phyloP scores from a whole-genome alignment of 768 basidiomycete genomes.

The Trametopsis cervina region DNA sequence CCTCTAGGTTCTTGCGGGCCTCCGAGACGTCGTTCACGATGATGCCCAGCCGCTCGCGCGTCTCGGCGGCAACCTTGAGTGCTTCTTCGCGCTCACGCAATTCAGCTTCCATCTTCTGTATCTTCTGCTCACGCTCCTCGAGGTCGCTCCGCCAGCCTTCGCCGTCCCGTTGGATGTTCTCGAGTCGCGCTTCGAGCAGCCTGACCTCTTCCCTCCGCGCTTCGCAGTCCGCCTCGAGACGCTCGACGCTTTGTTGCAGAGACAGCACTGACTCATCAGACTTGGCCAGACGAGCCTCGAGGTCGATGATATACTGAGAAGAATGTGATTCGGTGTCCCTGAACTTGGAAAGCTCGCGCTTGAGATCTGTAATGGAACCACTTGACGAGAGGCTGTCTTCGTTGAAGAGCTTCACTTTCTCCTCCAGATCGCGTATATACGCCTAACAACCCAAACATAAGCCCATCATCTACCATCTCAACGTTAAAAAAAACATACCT shows the following conservation, averaged over 20 bases:
- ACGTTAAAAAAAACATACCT: conserved; percentile 45
- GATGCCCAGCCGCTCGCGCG: conserved; percentile 56
- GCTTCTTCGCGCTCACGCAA: conserved; percentile 75
- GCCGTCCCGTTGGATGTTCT: conserved; percentile 62
- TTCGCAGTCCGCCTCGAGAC: conserved; percentile 70
- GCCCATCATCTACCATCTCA: conserved; percentile 4
- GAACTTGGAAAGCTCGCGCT: conserved; percentile 72
- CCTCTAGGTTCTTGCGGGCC: conserved; percentile 62
- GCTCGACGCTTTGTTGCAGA: conserved; percentile 66
- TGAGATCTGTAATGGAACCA: conserved; percentile 76
- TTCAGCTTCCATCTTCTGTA: conserved; percentile 71
- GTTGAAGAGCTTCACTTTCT: conserved; percentile 80
- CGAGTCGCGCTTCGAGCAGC: conserved; percentile 63
- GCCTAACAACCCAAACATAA: conserved; percentile 40
- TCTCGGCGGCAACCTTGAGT: conserved; percentile 59
- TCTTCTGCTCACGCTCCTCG: conserved; percentile 71
- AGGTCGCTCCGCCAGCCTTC: conserved; percentile 81
- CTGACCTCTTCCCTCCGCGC: conserved; percentile 67
- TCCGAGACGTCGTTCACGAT: conserved; percentile 66
- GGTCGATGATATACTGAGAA: conserved; percentile 73
- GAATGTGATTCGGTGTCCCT: conserved; percentile 72
- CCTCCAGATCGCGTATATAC: conserved; percentile 90
- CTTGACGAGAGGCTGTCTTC: conserved; percentile 72
- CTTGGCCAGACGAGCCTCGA: conserved; percentile 74
- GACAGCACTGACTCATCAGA: conserved; percentile 71